These are phyloP conservation scores for Aulographum hederae DNA, from an alignment of 2,329 filamentous ascomycete genomes.

Conservation along the genomic window DNA sequence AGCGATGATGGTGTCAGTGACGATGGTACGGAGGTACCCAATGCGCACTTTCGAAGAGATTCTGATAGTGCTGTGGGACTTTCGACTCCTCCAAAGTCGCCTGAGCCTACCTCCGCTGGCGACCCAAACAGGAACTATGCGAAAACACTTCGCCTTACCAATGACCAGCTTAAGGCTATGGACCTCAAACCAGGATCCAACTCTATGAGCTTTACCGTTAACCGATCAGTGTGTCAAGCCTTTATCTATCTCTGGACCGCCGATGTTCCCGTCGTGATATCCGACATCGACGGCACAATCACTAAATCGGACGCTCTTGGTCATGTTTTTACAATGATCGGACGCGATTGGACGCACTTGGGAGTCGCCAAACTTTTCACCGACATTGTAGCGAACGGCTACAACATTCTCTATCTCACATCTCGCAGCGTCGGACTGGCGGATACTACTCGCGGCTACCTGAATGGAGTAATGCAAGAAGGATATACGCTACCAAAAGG, in stretches of 20 bases:
- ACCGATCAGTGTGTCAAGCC: slow-evolving; percentile 78
- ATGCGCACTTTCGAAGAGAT: slow-evolving; percentile 44
- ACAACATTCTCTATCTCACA: slow-evolving; percentile 97
- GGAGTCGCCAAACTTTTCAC: slow-evolving; percentile 95
- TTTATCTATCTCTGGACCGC: slow-evolving; percentile 90
- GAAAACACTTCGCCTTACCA: slow-evolving; percentile 87
- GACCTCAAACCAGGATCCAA: slow-evolving; percentile 74
- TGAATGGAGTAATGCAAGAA: slow-evolving; percentile 79
- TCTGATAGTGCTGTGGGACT: slow-evolving; percentile 52
- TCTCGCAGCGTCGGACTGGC: slow-evolving; percentile 86
- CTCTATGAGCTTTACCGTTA: slow-evolving; percentile 89
- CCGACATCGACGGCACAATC: slow-evolving; percentile 96
- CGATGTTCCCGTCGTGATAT: slow-evolving; percentile 87
- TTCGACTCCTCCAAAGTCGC: slow-evolving; percentile 37
- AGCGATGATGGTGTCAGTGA: slow-evolving; percentile 71
- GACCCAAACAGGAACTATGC: slow-evolving; percentile 79
- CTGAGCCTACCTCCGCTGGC: slow-evolving; percentile 19
- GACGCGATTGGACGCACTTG: slow-evolving; percentile 92
- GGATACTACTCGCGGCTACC: slow-evolving; percentile 74
- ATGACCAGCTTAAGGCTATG: slow-evolving; percentile 80
- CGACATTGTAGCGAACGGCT: slow-evolving; percentile 87
- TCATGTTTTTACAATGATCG: slow-evolving; percentile 90
- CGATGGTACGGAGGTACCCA: slow-evolving; percentile 42
- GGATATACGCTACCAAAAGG: slow-evolving; percentile 72
- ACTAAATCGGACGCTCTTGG: slow-evolving; percentile 86